Percentiles rank a stretch among this genome's conserved stretches.
Evolutionary conservation across 345 rosid genomes (phyloP).

Genomic region (Litchi chinensis): DNA sequence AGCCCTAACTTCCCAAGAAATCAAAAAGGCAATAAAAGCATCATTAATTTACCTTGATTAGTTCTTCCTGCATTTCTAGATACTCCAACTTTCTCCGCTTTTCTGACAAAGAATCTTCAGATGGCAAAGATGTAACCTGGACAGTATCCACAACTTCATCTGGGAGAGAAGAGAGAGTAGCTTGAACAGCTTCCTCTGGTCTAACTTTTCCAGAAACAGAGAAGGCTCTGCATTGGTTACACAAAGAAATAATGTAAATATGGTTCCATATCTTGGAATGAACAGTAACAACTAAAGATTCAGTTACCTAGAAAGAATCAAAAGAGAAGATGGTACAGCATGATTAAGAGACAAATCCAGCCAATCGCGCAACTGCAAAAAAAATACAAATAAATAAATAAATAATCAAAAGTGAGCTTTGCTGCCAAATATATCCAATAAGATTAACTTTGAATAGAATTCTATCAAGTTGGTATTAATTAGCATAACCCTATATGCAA

Average conservation of each 20-base stretch:
- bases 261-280: conserved; percentile 9
- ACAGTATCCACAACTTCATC: conserved; percentile 98
- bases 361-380: conserved; percentile 82
- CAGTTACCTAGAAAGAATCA: conserved; percentile 86
- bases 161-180: conserved; percentile 92
- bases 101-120: conserved; percentile 90
- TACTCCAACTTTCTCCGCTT: conserved; percentile 93
- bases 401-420: not conserved
- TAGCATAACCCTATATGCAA: not conserved
- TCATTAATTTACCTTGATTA: conserved; percentile 65
- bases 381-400: not conserved
- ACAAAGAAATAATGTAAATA: conserved; percentile 10
- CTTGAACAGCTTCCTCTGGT: conserved; percentile 99
- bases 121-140: conserved; percentile 81
- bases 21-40: conserved; percentile 11
- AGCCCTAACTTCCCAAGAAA: conserved; percentile 4
- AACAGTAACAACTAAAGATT: conserved; percentile 16
- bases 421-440: conserved; percentile 9
- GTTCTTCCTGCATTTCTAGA: conserved; percentile 97
- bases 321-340: conserved; percentile 89
- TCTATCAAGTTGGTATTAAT: not conserved
- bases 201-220: conserved; percentile 86
- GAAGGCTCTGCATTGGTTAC: conserved; percentile 62
- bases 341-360: conserved; percentile 91
- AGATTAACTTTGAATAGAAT: not conserved